Evolutionary conservation across 352 stramenopile species (phyloP).

Genomic region (Phytophthora meadii): DNA sequence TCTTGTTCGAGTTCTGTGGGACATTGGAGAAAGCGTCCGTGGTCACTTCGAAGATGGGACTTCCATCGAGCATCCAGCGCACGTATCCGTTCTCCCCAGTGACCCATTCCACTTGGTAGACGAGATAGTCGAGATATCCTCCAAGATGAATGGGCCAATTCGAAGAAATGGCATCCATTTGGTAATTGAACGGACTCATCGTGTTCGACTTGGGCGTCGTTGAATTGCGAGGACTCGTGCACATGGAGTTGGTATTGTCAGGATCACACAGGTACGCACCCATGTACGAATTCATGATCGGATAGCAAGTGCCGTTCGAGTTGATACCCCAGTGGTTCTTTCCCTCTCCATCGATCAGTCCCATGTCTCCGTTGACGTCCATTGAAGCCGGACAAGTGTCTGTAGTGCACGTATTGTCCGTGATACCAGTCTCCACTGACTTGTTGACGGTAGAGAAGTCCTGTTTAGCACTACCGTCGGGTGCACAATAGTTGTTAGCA

Average conservation of each 20-base stretch:
- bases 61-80: conserved; percentile 70
- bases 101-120: conserved; percentile 81
- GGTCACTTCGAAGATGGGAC: conserved; percentile 69
- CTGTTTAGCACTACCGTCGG: conserved; percentile 28
- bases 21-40: conserved; percentile 59
- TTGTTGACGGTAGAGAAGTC: conserved; percentile 37
- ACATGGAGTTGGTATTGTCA: conserved; percentile 53
- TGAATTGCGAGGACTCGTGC: conserved; percentile 42
- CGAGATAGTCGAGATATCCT: conserved; percentile 62
- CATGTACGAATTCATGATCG: conserved; percentile 73
- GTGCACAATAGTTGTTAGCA: conserved; percentile 52
- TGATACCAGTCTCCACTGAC: conserved; percentile 40
- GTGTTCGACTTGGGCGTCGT: conserved; percentile 52
- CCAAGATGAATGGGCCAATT: conserved; percentile 75
- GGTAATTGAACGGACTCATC: conserved; percentile 76
- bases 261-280: conserved; percentile 66
- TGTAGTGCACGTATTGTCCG: conserved; percentile 47
- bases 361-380: conserved; percentile 52
- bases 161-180: conserved; percentile 81
- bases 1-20: conserved; percentile 49
- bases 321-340: conserved; percentile 67
- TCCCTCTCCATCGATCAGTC: conserved; percentile 42
- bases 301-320: conserved; percentile 66
- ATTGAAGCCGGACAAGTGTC: conserved; percentile 45
- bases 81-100: conserved; percentile 69